Evolutionary conservation across 805 yeast species (phyloP).

Genomic region (Maudiozyma serrabonitensis): DNA sequence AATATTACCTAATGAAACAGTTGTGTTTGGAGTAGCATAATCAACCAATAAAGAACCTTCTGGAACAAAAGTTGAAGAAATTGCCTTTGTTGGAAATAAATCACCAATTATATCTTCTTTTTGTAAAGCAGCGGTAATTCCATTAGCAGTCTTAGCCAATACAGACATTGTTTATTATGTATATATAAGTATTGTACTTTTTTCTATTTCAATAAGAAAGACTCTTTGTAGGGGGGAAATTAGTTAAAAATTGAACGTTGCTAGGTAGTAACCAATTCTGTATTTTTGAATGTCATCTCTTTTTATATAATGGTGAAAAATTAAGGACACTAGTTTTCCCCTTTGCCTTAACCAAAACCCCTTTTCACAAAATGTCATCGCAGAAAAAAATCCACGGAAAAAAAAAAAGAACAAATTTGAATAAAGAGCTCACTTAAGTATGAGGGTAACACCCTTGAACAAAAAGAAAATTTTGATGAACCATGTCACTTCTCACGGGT

Average conservation of each 20-base stretch:
- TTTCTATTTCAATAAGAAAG: too few relatives aligned
- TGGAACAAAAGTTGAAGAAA: constrained; percentile 15
- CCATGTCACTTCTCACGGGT: too few relatives aligned
- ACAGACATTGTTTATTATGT: neutral
- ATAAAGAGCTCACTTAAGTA: too few relatives aligned
- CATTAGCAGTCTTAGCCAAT: constrained; percentile 12
- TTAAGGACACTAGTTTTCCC: too few relatives aligned
- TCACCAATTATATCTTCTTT: constrained; percentile 24
- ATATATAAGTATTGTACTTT: neutral
- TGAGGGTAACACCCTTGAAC: too few relatives aligned
- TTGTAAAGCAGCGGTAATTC: constrained; percentile 17
- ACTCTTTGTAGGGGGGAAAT: too few relatives aligned
- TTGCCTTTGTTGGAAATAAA: constrained; percentile 12
- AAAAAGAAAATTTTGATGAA: too few relatives aligned
- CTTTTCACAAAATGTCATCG: too few relatives aligned
- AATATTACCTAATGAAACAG: constrained; percentile 71
- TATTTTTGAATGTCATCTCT: neutral
- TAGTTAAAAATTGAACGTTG: too few relatives aligned
- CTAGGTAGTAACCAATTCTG: neutral
- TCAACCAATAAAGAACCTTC: constrained; percentile 23
- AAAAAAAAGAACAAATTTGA: too few relatives aligned
- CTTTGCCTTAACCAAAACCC: too few relatives aligned
- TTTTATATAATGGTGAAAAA: neutral
- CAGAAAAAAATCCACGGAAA: too few relatives aligned
- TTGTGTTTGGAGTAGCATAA: constrained; percentile 13